Evolutionary conservation across 2,329 filamentous ascomycete genomes (phyloP).

Genomic region (Ophidiomyces ophidiicola): DNA sequence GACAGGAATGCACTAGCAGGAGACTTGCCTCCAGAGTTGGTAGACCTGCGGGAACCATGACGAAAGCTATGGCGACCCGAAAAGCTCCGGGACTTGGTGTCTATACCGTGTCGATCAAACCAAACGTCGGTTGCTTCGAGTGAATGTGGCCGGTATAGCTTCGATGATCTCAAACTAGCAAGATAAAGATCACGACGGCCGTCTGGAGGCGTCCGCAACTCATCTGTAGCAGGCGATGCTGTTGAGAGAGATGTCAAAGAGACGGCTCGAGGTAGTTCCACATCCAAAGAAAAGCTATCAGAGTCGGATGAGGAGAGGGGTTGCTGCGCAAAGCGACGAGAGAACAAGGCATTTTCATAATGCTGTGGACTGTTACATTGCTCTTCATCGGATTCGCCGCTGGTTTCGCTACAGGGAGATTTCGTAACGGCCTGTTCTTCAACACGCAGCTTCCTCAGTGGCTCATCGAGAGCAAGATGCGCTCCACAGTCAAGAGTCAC

Average conservation of each 20-base stretch:
- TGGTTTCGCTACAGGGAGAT: constrained; percentile 6
- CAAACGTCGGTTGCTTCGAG: constrained; percentile 31
- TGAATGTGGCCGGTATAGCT: constrained; percentile 28
- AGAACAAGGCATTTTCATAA: constrained; percentile 4
- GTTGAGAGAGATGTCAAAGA: constrained; percentile 37
- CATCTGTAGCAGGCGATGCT: constrained; percentile 30
- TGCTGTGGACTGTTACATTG: neutral
- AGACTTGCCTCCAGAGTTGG: constrained; percentile 41
- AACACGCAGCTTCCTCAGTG: constrained; percentile 18
- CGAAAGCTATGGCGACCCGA: constrained; percentile 27
- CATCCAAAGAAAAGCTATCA: constrained; percentile 14
- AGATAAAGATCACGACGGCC: constrained; percentile 24
- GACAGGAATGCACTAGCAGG: constrained; percentile 48
- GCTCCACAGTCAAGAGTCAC: constrained; percentile 32
- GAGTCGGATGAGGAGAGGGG: constrained; percentile 3
- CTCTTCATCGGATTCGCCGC: constrained; percentile 6
- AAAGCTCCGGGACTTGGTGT: constrained; percentile 28
- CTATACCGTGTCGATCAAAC: constrained; percentile 21
- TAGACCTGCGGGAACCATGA: constrained; percentile 37
- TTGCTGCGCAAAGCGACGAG: constrained; percentile 5
- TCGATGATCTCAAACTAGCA: constrained; percentile 30
- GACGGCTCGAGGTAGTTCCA: constrained; percentile 28
- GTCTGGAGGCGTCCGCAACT: constrained; percentile 33
- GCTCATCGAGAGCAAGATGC: constrained; percentile 29
- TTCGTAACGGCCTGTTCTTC: neutral